These are phyloP conservation scores for Mycena epipterygia DNA, from an alignment of 768 basidiomycete genomes.

Conservation along the genomic window DNA sequence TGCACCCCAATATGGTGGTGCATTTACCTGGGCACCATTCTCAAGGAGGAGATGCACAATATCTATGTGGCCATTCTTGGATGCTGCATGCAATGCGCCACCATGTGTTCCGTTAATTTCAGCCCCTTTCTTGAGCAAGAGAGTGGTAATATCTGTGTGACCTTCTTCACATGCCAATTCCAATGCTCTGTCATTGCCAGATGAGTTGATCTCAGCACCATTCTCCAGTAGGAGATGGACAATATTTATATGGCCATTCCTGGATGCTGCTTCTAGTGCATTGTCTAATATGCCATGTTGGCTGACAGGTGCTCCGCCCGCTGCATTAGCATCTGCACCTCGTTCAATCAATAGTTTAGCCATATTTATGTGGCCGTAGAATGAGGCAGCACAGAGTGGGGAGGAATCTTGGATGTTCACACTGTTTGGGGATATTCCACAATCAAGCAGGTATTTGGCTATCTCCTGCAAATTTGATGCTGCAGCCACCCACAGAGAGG, in stretches of 20 bases:
- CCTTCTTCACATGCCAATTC: neutral
- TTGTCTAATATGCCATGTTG: neutral
- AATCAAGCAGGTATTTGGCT: neutral
- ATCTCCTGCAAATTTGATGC: neutral
- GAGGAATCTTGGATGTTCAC: neutral
- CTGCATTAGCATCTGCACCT: neutral
- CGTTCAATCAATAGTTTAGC: neutral
- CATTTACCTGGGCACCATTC: neutral
- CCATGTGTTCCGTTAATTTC: neutral
- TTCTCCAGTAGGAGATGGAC: neutral
- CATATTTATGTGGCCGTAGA: neutral
- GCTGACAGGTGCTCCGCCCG: too few relatives aligned
- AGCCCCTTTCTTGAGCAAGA: neutral
- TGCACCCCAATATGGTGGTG: too few relatives aligned
- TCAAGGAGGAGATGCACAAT: neutral
- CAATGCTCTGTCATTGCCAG: neutral
- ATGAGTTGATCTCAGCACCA: neutral
- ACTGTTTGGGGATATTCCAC: neutral
- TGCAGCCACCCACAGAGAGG: too few relatives aligned
- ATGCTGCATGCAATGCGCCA: neutral
- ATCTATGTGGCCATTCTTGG: neutral
- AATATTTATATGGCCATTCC: neutral
- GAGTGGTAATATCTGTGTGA: neutral
- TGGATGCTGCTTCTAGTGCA: slow-evolving; percentile 1
- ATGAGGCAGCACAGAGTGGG: neutral